Conservation (phyloP, 2,329 filamentous ascomycete genomes). For the Aspergillus thermomutatus region DNA sequence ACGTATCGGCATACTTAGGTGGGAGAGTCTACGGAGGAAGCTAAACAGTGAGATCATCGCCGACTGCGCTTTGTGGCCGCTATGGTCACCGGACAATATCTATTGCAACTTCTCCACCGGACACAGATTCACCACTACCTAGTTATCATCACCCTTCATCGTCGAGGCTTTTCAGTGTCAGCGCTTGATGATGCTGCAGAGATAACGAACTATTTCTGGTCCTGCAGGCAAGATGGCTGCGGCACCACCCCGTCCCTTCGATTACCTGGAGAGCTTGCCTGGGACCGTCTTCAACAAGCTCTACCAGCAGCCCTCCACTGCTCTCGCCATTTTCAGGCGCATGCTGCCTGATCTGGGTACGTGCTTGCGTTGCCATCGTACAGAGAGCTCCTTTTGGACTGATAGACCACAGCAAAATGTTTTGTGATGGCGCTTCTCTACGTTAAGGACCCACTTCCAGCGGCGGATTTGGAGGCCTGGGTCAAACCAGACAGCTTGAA, state of each 20-base stretch:
- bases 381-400: conserved; percentile 10
- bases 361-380: conserved; percentile 18
- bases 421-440: conserved; percentile 96
- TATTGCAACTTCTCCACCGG: conserved; percentile 11
- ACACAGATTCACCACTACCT: background rate
- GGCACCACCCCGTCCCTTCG: conserved; percentile 64
- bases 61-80: conserved; percentile 29
- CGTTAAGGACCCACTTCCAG: conserved; percentile 73
- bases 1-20: too few relatives aligned
- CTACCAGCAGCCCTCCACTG: conserved; percentile 93
- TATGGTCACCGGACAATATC: conserved; percentile 24
- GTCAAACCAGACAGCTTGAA: conserved; percentile 65
- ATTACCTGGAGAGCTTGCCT: conserved; percentile 89
- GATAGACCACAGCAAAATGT: conserved; percentile 66
- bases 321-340: conserved; percentile 91
- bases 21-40: background rate
- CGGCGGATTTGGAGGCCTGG: conserved; percentile 82
- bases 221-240: conserved; percentile 47
- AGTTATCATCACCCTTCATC: conserved; percentile 6
- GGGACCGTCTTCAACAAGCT: conserved; percentile 86
- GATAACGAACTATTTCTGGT: conserved; percentile 20
- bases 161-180: conserved; percentile 5
- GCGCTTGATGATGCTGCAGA: conserved; percentile 24
- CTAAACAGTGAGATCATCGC: conserved; percentile 18
- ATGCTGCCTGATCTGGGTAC: conserved; percentile 90